phyloP scores from a whole-genome alignment of 169 alveolate species.

The Plasmodium gaboni region DNA sequence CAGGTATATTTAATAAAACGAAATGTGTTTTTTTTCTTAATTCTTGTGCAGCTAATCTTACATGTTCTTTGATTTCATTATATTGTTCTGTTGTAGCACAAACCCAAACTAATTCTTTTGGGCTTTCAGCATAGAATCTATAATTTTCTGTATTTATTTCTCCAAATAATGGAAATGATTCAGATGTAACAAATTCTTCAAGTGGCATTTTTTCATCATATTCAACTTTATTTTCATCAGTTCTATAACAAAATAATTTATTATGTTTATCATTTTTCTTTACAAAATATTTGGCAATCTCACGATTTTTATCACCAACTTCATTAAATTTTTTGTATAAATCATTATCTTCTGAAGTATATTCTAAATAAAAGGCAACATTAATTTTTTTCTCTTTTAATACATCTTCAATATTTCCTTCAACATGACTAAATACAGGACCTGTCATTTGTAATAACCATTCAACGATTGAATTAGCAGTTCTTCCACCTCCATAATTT shows the following conservation, averaged over 20 bases:
- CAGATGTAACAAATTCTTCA: conserved; percentile 78
- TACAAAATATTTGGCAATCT: conserved; percentile 79
- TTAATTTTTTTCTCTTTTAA: conserved; percentile 33
- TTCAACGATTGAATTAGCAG: conserved; percentile 79
- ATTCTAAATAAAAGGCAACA: conserved; percentile 76
- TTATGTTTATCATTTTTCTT: conserved; percentile 76
- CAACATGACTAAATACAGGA: conserved; percentile 79
- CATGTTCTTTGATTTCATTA: conserved; percentile 78
- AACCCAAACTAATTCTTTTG: conserved; percentile 85
- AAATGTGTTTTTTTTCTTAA: conserved; percentile 70
- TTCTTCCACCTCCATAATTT: conserved; percentile 83
- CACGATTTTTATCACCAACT: conserved; percentile 81
- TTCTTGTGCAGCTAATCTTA: conserved; percentile 65
- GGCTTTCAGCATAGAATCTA: conserved; percentile 81
- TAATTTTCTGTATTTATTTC: conserved; percentile 85
- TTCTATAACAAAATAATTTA: conserved; percentile 57
- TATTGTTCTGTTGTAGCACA: conserved; percentile 84
- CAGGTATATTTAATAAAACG: conserved; percentile 59
- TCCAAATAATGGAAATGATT: conserved; percentile 84
- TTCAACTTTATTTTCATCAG: conserved; percentile 72
- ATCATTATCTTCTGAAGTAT: conserved; percentile 71
- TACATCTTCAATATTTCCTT: conserved; percentile 69
- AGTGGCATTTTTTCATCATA: conserved; percentile 63
- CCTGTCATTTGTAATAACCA: conserved; percentile 82
- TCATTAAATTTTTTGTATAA: conserved; percentile 77